Conservation (phyloP, 257 asterid species). For the Prunella vulgaris region DNA sequence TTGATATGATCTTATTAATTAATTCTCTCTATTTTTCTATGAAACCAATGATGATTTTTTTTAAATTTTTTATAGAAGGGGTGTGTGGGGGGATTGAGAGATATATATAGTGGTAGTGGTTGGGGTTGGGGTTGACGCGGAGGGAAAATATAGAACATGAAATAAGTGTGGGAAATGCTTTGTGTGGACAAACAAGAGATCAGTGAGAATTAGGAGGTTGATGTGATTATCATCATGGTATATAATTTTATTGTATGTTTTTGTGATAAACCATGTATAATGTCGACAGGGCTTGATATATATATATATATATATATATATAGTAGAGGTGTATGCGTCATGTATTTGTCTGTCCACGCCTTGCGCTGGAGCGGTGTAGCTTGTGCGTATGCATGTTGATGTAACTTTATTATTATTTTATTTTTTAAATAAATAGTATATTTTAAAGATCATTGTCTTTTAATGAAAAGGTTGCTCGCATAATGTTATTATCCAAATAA, state of each 20-base stretch:
- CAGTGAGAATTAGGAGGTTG: not conserved
- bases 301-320: too few species aligned
- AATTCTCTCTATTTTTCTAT: not conserved
- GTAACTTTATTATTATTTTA: not conserved
- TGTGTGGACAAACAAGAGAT: too few species aligned
- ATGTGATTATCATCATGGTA: not conserved
- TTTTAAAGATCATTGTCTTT: too few species aligned
- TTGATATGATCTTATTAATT: too few species aligned
- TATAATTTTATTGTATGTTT: not conserved
- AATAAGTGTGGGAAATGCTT: constrained; percentile 21
- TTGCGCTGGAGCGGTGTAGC: too few species aligned
- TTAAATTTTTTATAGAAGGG: not conserved
- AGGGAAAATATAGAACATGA: constrained; percentile 25
- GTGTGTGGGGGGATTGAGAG: not conserved
- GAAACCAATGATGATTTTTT: not conserved
- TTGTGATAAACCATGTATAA: not conserved
- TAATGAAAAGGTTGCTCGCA: too few species aligned
- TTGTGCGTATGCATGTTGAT: not conserved
- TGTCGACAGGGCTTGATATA: not conserved
- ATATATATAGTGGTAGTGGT: too few species aligned
- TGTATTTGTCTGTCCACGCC: too few species aligned
- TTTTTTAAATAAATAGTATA: too few species aligned
- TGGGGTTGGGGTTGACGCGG: constrained; percentile 16
- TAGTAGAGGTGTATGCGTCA: not conserved
- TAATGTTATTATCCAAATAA: too few species aligned